Evolutionary conservation across 805 yeast genomes (phyloP), one percentile per base, ranked within the genome.

Genomic region (Tanozyma kutaoensis): DNA sequence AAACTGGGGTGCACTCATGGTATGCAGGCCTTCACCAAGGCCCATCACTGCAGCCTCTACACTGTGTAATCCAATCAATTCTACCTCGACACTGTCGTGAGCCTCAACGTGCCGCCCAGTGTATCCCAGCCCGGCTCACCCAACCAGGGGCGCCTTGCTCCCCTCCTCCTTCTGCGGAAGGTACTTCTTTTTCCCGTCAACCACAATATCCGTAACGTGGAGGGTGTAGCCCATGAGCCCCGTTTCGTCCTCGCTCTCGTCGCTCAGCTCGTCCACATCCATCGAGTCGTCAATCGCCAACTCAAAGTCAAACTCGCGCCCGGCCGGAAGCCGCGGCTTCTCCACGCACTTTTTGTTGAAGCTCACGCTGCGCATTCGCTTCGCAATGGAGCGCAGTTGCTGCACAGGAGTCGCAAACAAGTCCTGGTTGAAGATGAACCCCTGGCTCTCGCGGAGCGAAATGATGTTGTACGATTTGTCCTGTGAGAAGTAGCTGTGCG

Each of bases 381-480:
- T 37, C 32, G 54, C 57, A 8, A 49, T 24, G 4, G 60, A 43
- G 25, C 50, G 36, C 47, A 48, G 58, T 31, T 77, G 86, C 40
- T 75, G 80, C 44, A 71, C 73, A 16, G 75, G 73, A 2, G 75
- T 59, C 3, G 84, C 86, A 58, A 76, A 78, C 24, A 76, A 50
- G 39, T 77, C 86, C 42, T 77, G 86, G 44, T 78, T 77, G 69
- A 82, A 78, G 2, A 68, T 49, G 39, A 77, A 78, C 3, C 91
- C 91, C 42, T 78, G 86, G 18, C 76, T 66, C 39, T 76, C 78
- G 14, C 58, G 60, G 22, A 74, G 50, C 11, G 68, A 59, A 20
- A 74, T 57, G 11, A 56, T 48, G 30, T 43, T 52, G 31, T 45
- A 49, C 26, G 51, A 38, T 2, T 48, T 29, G 3, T 45, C 25